Base-by-base conservation (phyloP, 768 basidiomycete species). In the Rhodotorula toruloides region DNA sequence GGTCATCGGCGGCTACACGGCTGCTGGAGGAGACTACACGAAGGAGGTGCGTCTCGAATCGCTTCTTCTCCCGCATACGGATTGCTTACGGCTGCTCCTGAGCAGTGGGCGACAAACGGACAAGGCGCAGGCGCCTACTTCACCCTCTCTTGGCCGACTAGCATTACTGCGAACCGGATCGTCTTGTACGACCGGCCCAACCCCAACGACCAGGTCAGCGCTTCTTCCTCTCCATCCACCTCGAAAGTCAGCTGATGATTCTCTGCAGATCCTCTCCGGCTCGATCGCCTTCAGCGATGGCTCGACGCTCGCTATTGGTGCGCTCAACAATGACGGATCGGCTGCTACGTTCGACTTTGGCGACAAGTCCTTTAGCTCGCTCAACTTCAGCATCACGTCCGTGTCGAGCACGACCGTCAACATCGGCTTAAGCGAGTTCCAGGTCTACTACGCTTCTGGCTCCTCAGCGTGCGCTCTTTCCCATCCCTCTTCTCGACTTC, bases 141-240 rank as follows among this genome's bases (percentile, higher is more conserved):
- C 48, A 36, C 31, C 4, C 54, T 69, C 25, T 44, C 25, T 10
- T 69, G 68, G 68, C 2, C 40, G 22, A 17, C 17, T 21, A 16
- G 27, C 25, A 21, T 55, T 21, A 55, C 54, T 14, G 40, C 27
- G 7, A 55, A 29, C 49, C 40, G 29, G 7, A 49, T 67, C 39
- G 66, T 61, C 21, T 43, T 67, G 17, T 61, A 39, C 50, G 67
- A 69, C 39, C 67, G 67, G 11, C 67, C 67, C 2, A 69, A 69
- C 67, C n/a, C 53, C 19, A 46, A 58, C 37, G 67, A 68, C 31
- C 60, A 63, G 42, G 22, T 36, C n/a, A n/a, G 57, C n/a, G n/a
- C 27, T 4, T 63, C 42, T 25, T 39, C n/a, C 58, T 68, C 56
- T 46, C 54, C 19, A 29, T 25, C 53, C 3, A 11, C 29, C 32